phyloP scores from a whole-genome alignment of 371 early-diverging fungal species.

The Rhizopus sp. region DNA sequence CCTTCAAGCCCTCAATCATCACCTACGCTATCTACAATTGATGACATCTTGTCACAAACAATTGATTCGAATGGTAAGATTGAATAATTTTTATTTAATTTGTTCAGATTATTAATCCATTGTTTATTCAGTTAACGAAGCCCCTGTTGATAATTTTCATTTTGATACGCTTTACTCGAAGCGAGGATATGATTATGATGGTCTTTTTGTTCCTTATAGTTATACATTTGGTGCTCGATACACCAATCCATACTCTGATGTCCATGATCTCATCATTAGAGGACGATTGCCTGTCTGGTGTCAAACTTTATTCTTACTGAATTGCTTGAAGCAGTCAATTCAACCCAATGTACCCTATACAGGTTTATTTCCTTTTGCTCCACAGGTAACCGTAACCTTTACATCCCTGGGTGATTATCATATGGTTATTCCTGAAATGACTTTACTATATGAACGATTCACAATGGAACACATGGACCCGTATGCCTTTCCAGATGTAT shows the following conservation, averaged over 20 bases:
- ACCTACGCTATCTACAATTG: slow-evolving; percentile 29
- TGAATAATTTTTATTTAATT: too few relatives aligned
- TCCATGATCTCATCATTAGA: slow-evolving; percentile 43
- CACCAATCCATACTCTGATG: slow-evolving; percentile 38
- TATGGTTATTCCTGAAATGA: slow-evolving; percentile 27
- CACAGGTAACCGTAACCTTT: slow-evolving; percentile 39
- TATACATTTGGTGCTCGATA: slow-evolving; percentile 51
- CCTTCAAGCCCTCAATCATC: slow-evolving; percentile 21
- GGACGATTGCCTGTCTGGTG: slow-evolving; percentile 46
- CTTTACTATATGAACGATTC: slow-evolving; percentile 33
- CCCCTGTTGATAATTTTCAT: slow-evolving; percentile 31
- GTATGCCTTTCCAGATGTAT: slow-evolving; percentile 12
- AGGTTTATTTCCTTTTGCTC: slow-evolving; percentile 45
- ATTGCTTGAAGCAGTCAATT: slow-evolving; percentile 30
- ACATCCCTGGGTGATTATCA: slow-evolving; percentile 13
- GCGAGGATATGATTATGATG: slow-evolving; percentile 9
- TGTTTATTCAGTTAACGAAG: slow-evolving; percentile 13
- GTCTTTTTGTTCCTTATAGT: slow-evolving; percentile 44
- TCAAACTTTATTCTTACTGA: slow-evolving; percentile 40
- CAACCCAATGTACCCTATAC: slow-evolving; percentile 29
- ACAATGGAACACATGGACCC: slow-evolving; percentile 44
- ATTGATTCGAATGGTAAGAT: slow-evolving; percentile 21
- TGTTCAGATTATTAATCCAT: neutral
- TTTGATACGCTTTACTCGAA: slow-evolving; percentile 1
- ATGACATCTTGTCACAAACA: slow-evolving; percentile 5